Conservation (phyloP, 1,284 basidiomycete species). For the Naganishia cerealis region DNA sequence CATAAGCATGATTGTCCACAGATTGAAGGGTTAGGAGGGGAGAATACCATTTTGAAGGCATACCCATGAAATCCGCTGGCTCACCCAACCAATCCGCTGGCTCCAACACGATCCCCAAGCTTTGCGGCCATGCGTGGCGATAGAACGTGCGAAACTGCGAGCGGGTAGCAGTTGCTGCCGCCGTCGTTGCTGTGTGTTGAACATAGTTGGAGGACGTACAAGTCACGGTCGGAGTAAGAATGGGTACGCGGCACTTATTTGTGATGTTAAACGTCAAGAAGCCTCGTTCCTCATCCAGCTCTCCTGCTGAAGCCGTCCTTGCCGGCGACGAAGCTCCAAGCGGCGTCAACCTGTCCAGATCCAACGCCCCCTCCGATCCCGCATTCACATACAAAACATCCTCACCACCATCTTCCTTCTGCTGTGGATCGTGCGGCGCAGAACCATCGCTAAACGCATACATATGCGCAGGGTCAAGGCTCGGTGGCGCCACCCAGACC, state of each 20-base stretch:
- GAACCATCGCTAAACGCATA: constrained; percentile 49
- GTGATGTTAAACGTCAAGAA: constrained; percentile 46
- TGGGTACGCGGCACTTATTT: constrained; percentile 55
- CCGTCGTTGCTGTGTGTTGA: background rate
- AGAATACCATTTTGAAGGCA: constrained; percentile 78
- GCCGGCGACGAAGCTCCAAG: constrained; percentile 1
- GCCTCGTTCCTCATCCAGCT: constrained; percentile 67
- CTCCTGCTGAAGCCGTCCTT: constrained; percentile 56
- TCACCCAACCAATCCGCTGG: constrained; percentile 91
- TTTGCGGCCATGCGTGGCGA: constrained; percentile 63
- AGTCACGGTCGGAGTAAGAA: constrained; percentile 40
- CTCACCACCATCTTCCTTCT: constrained; percentile 50
- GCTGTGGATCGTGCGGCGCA: constrained; percentile 45
- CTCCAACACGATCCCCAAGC: constrained; percentile 65
- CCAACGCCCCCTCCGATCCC: background rate
- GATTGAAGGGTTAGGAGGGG: background rate
- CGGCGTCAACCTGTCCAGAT: background rate
- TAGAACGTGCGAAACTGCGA: constrained; percentile 57
- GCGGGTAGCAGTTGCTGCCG: background rate
- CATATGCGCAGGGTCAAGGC: constrained; percentile 59
- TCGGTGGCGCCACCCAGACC: constrained; percentile 86
- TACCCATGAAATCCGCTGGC: constrained; percentile 75
- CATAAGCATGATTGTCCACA: background rate
- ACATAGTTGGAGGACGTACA: background rate
- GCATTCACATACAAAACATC: background rate